These are phyloP conservation scores for Yamadazyma buinensis DNA, from an alignment of 1,139 yeast species.

Conservation along the genomic window DNA sequence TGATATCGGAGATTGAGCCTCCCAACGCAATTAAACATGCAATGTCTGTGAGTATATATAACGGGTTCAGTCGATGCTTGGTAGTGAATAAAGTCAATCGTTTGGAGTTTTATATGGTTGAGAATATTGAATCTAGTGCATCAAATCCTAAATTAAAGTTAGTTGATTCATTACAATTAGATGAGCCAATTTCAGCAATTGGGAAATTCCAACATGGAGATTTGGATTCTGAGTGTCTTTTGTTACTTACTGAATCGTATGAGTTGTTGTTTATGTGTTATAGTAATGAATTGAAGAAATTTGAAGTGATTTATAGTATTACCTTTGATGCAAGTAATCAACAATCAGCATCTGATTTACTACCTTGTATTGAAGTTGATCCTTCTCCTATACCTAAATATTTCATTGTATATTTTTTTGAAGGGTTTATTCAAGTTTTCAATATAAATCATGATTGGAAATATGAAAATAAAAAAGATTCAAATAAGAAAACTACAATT, in stretches of 20 bases:
- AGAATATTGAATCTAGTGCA: background rate
- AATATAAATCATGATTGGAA: conserved; percentile 13
- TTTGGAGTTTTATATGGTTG: conserved; percentile 16
- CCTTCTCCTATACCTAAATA: conserved; percentile 11
- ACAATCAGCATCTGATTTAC: conserved; percentile 23
- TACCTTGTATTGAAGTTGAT: conserved; percentile 20
- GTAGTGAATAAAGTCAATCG: conserved; percentile 17
- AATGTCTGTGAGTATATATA: conserved; percentile 13
- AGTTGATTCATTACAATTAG: conserved; percentile 13
- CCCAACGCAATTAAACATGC: conserved; percentile 17
- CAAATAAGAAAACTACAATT: conserved; percentile 5
- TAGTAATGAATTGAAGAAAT: conserved; percentile 7
- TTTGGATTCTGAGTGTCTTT: conserved; percentile 13
- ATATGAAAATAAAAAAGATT: background rate
- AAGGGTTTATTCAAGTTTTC: conserved; percentile 26
- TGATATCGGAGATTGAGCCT: conserved; percentile 18
- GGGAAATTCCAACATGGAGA: conserved; percentile 12
- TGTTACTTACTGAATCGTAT: conserved; percentile 16
- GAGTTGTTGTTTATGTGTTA: conserved; percentile 12
- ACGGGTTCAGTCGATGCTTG: conserved; percentile 12
- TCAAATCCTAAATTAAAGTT: background rate
- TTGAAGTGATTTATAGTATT: conserved; percentile 9
- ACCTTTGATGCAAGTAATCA: conserved; percentile 25
- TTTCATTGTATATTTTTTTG: conserved; percentile 27
- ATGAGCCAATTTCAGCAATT: conserved; percentile 17